phyloP scores from a whole-genome alignment of 768 basidiomycete genomes.

The Suillus paluster region DNA sequence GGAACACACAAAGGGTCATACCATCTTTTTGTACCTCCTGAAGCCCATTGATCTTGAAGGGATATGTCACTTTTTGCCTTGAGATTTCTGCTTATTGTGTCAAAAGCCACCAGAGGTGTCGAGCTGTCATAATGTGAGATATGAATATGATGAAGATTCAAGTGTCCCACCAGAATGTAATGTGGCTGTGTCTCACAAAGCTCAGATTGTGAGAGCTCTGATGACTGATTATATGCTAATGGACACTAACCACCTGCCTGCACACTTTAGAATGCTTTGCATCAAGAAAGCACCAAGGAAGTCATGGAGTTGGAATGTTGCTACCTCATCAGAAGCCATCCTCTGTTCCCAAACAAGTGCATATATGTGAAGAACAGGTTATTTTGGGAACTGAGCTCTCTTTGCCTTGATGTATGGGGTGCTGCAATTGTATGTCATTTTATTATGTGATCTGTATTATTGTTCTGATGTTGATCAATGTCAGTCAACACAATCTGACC shows the following conservation, averaged over 20 bases:
- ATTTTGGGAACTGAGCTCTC: constrained; percentile 7
- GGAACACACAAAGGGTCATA: constrained; percentile 7
- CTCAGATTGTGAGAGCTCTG: background rate
- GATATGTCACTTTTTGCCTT: background rate
- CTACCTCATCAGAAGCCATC: constrained; percentile 3
- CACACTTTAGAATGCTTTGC: background rate
- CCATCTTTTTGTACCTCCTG: background rate
- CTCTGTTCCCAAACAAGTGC: constrained; percentile 8
- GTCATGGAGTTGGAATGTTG: background rate
- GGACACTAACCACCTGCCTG: background rate
- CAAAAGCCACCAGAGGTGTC: background rate
- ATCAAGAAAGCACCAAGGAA: background rate
- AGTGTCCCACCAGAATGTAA: background rate
- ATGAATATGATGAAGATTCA: background rate
- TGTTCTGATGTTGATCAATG: background rate
- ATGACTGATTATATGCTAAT: background rate
- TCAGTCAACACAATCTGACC: background rate
- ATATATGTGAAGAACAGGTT: background rate
- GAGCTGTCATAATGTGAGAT: background rate
- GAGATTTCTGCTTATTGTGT: background rate
- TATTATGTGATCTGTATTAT: background rate
- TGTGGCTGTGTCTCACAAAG: background rate
- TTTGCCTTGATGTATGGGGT: constrained; percentile 8
- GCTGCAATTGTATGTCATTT: background rate
- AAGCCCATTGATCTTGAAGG: constrained; percentile 3